Evolutionary conservation across 164 flowering plant genomes (phyloP), one percentile per base, ranked within the genome.

Genomic region (Tinospora cordifolia): DNA sequence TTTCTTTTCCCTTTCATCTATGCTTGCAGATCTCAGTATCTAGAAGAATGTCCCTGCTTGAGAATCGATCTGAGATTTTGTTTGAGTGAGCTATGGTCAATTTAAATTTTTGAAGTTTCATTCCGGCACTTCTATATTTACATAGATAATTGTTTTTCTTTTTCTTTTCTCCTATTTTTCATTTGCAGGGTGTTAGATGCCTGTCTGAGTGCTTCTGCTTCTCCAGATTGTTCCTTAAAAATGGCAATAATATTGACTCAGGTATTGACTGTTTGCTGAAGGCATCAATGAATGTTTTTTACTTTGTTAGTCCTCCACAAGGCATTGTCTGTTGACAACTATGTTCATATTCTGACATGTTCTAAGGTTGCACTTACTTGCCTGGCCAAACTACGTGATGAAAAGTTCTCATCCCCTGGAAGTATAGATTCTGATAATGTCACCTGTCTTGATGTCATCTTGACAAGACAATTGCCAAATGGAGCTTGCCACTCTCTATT

Each of bases 341-440:
- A 7, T 54, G 11, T 65, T 60, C 17, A 27, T 68, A 40, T 27
- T 66, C 46, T 44, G 41, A 22, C 39, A 58, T 71, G 19, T 72
- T 58, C 74, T 57, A 67, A 94, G 98, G 99, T 94, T 76, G 92
- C 90, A 34, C 83, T 90, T 62, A 94, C 99, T 66, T 90, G 97
- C 88, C 88, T 92, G 94, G 98, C 99, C 19, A 95, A 92, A 77
- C 78, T 95, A 59, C 89, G 97, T 59, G 99, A 92, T 82, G 98
- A 91, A 74, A 85, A 94, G 76, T 95, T 84, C 70, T 47, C 79
- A 27, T 82, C 75, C 72, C 89, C 91, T 38, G 83, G 87, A 66
- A 84, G 84, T 77, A 76, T 85, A 26, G 80, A 77, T 79, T 81
- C 93, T 40, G 99, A 90, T 69, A 84, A 79, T 72, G 79, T 90